Conservation (phyloP, 2,329 filamentous ascomycete species). For the Aureobasidium melanogenum region DNA sequence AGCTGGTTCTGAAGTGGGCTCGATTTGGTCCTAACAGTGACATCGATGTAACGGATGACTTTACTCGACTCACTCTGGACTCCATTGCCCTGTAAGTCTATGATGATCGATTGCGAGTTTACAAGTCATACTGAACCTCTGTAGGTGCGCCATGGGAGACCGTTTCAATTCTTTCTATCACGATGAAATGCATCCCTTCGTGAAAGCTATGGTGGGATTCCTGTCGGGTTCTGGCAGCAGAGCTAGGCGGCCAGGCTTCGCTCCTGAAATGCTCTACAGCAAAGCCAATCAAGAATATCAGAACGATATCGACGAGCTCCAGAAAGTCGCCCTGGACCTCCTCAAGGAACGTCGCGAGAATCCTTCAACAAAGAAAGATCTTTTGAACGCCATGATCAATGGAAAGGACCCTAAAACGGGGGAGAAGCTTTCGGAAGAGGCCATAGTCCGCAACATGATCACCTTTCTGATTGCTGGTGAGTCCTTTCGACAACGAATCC, state of each 20-base stretch:
- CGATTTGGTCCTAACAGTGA: not conserved
- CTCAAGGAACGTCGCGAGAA: conserved; percentile 42
- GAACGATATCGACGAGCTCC: not conserved
- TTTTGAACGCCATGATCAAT: conserved; percentile 61
- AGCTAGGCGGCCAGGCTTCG: not conserved
- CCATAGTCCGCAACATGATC: conserved; percentile 57
- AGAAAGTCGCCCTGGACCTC: not conserved
- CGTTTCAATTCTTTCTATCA: not conserved
- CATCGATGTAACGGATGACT: not conserved
- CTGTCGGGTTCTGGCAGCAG: not conserved
- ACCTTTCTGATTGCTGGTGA: conserved; percentile 64
- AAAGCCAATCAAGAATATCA: not conserved
- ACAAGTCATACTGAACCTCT: not conserved
- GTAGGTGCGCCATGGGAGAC: not conserved
- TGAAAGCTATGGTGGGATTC: not conserved
- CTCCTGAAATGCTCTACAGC: not conserved
- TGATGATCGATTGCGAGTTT: too few species aligned
- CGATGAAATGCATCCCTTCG: not conserved
- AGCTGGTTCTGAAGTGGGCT: conserved; percentile 22
- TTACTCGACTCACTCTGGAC: not conserved
- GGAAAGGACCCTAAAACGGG: conserved; percentile 60
- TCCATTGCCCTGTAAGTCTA: not conserved
- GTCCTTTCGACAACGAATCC: too few species aligned
- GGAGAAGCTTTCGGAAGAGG: conserved; percentile 51
- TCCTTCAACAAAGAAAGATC: conserved; percentile 50